Conservation (phyloP, 352 stramenopile species). For the Phytopythium oedochilum region DNA sequence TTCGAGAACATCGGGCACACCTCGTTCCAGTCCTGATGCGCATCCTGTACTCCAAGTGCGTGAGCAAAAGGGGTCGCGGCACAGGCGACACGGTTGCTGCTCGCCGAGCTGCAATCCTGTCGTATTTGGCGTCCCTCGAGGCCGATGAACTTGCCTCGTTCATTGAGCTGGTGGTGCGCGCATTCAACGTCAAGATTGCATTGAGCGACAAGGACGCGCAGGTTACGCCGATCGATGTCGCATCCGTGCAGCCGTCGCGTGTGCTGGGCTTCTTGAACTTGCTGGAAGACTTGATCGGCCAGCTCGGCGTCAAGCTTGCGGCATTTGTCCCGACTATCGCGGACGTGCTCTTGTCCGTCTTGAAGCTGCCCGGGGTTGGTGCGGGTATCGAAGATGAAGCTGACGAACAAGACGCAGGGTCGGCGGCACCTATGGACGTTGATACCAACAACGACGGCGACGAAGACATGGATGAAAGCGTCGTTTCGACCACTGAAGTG, state of each 20-base stretch:
- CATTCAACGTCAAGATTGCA: slow-evolving; percentile 70
- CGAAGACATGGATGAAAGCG: slow-evolving; percentile 11
- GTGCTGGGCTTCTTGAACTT: slow-evolving; percentile 90
- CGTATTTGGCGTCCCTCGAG: slow-evolving; percentile 83
- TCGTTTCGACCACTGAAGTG: not conserved
- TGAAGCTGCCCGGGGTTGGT: slow-evolving; percentile 40
- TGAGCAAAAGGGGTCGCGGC: slow-evolving; percentile 83
- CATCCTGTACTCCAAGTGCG: slow-evolving; percentile 89
- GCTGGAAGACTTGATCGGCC: slow-evolving; percentile 79
- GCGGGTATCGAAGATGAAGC: slow-evolving; percentile 12
- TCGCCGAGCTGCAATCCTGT: slow-evolving; percentile 86
- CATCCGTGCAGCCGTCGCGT: slow-evolving; percentile 59
- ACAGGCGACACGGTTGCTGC: slow-evolving; percentile 79
- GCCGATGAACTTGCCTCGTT: slow-evolving; percentile 78
- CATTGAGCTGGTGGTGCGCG: slow-evolving; percentile 84
- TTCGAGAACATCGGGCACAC: slow-evolving; percentile 70
- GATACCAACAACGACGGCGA: slow-evolving; percentile 15
- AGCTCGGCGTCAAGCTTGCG: slow-evolving; percentile 83
- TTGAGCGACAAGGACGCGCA: slow-evolving; percentile 1
- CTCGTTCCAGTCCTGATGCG: slow-evolving; percentile 86
- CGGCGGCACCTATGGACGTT: not conserved
- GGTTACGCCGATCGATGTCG: slow-evolving; percentile 13
- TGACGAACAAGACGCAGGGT: not conserved
- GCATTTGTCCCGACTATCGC: slow-evolving; percentile 77
- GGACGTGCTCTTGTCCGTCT: slow-evolving; percentile 69